Evolutionary conservation across 2,329 filamentous ascomycete genomes (phyloP).

Genomic region (Alternaria gaisen): DNA sequence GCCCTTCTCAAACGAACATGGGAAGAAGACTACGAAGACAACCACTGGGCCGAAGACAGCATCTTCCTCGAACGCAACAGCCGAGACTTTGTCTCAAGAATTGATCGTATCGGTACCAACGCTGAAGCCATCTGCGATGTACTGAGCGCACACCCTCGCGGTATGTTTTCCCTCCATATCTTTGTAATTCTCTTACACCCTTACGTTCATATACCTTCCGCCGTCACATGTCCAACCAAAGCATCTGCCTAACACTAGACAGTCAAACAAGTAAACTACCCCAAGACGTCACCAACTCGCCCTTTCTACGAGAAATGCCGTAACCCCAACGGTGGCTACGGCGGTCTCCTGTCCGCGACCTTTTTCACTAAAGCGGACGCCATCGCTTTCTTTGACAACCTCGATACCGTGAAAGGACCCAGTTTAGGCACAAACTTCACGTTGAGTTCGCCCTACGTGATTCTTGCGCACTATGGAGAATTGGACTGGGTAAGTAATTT

Average conservation of each 20-base stretch:
- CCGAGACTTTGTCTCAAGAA: constrained; percentile 84
- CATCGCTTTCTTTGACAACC: constrained; percentile 81
- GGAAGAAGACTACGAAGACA: constrained; percentile 77
- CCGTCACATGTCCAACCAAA: not conserved
- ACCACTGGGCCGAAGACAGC: constrained; percentile 92
- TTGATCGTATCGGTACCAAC: constrained; percentile 84
- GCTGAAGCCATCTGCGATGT: constrained; percentile 83
- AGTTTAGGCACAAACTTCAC: constrained; percentile 98
- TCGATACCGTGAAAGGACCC: constrained; percentile 91
- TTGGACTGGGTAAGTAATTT: constrained; percentile 76
- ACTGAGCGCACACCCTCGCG: constrained; percentile 65
- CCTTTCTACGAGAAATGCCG: constrained; percentile 81
- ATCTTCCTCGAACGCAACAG: constrained; percentile 97
- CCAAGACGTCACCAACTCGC: constrained; percentile 76
- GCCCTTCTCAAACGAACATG: constrained; percentile 71
- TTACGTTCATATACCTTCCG: not conserved
- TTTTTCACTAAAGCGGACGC: constrained; percentile 77
- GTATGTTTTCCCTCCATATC: constrained; percentile 38
- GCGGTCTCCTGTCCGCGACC: constrained; percentile 84
- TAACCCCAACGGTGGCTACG: constrained; percentile 81
- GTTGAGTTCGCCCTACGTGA: constrained; percentile 86
- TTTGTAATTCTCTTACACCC: not conserved
- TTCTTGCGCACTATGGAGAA: constrained; percentile 91
- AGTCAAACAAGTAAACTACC: constrained; percentile 86
- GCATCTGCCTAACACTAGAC: constrained; percentile 23